These are phyloP conservation scores for Galium porrigens DNA, from an alignment of 305 asterid genomes.

Conservation along the genomic window DNA sequence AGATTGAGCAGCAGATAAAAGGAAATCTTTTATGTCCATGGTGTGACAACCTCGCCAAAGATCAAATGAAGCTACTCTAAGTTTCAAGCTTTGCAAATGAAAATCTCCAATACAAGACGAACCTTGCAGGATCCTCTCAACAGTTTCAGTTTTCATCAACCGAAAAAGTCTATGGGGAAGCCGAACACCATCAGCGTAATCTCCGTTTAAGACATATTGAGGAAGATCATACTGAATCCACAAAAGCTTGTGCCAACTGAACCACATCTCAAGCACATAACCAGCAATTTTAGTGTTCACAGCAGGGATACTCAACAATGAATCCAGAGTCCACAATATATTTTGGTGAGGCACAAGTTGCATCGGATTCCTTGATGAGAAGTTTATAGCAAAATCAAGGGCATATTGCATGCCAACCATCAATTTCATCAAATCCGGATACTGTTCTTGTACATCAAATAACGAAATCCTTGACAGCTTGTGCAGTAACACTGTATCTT, in stretches of 20 bases:
- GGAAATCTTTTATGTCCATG: constrained; percentile 26
- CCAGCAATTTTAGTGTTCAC: constrained; percentile 42
- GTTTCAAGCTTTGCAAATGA: constrained; percentile 44
- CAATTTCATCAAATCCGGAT: constrained; percentile 29
- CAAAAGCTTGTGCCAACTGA: constrained; percentile 65
- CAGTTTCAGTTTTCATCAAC: constrained; percentile 42
- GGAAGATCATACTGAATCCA: constrained; percentile 45
- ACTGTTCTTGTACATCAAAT: constrained; percentile 39
- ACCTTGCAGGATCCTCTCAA: constrained; percentile 41
- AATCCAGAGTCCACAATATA: constrained; percentile 65
- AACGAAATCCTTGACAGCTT: constrained; percentile 33
- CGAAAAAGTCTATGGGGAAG: constrained; percentile 55
- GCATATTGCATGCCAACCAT: constrained; percentile 34
- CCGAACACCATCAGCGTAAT: constrained; percentile 22
- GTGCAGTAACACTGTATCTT: constrained; percentile 55
- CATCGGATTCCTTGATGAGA: constrained; percentile 70
- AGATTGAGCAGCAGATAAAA: constrained; percentile 48
- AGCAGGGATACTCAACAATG: constrained; percentile 42
- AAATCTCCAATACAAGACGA: constrained; percentile 39
- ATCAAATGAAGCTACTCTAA: constrained; percentile 55
- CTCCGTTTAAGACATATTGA: constrained; percentile 30
- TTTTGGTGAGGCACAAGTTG: constrained; percentile 67
- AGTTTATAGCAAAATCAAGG: constrained; percentile 38
- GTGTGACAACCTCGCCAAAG: constrained; percentile 56
- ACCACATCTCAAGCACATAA: constrained; percentile 72